A percentile compares a stretch with the other conserved stretches of the same genome.
Conservation (phyloP, 306 rosid species). For the Prunus armeniaca region DNA sequence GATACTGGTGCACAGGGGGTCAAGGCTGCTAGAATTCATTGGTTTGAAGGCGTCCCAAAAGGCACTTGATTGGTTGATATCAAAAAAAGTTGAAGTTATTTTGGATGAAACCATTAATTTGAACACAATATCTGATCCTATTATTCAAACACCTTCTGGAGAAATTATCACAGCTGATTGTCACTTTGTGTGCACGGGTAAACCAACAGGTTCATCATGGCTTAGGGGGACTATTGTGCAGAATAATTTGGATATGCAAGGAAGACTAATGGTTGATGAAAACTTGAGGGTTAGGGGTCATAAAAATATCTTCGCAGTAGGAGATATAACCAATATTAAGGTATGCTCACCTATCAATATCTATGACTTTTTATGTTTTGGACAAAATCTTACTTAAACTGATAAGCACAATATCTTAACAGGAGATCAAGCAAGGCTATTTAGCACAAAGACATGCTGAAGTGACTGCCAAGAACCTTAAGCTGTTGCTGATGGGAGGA, state of each 20-base stretch:
- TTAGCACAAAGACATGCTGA: constrained; percentile 34
- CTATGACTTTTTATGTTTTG: neutral
- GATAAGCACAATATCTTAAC: neutral
- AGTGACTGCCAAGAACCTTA: constrained; percentile 32
- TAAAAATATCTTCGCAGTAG: constrained; percentile 36
- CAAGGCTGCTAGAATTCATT: constrained; percentile 38
- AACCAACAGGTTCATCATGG: constrained; percentile 35
- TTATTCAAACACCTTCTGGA: constrained; percentile 26
- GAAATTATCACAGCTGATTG: constrained; percentile 42
- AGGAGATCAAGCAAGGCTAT: constrained; percentile 43
- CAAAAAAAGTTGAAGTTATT: constrained; percentile 43
- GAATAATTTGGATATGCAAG: constrained; percentile 21
- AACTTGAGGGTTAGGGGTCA: constrained; percentile 36
- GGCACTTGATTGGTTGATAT: constrained; percentile 38
- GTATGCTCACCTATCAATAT: constrained; percentile 12
- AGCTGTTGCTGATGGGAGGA: constrained; percentile 21
- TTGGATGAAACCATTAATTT: constrained; percentile 31
- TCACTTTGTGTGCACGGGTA: constrained; percentile 32
- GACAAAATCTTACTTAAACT: neutral
- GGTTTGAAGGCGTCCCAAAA: constrained; percentile 41
- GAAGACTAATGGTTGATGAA: constrained; percentile 40
- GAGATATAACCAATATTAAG: constrained; percentile 41
- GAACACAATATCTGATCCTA: constrained; percentile 18
- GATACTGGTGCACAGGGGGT: constrained; percentile 35
- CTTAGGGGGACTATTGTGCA: constrained; percentile 28